Base-by-base conservation (phyloP, 176 grass and related monocot species). In the Musa beccarii region DNA sequence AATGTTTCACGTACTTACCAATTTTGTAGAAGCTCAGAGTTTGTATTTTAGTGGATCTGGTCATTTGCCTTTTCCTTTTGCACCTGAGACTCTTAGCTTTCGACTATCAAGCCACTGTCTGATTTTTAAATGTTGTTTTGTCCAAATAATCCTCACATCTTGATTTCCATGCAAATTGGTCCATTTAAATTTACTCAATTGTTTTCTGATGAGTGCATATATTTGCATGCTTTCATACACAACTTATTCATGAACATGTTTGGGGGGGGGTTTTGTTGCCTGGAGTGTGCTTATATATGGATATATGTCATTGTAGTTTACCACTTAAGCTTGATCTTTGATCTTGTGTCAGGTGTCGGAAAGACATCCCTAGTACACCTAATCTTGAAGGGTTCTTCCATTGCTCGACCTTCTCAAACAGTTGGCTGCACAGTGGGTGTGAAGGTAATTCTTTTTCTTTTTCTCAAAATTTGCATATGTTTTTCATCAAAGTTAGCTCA, bases 361-460 rank as follows among this genome's bases (percentile, higher is more conserved):
- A 99, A 99, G 85, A 91, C 95, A 77, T 94, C 90, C 69, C 50
- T 94, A 15, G 86, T 86, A 55, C 81, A 94, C 89, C 84, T 99
- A 76, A 87, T 99, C 73, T 69, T 82, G 24, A 89, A 89, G 55
- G 80, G 75, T 79, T 99, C 91, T 83, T 75, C 84, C 66, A 79
- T 89, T 83, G 56, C 86, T 69, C 83, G 75, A 72, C 90, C 84
- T 50, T 61, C 88, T 69, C 95, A 99, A 73, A 92, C 95, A 71
- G 84, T 94, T 71, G 95, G 95, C 25, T 99, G 90, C 78, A 69
- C 79, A 1, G 86, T 99, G 21, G 76, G 61, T n/a, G 55, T 91
- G 66, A 89, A 99, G 75, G 94, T 97, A 71, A 69, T 76, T 17
- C 51, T 21, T 21, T 76, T 28, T 72, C 79, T 77, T 59, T 72